Evolutionary conservation across 331 rosid species (phyloP).

Genomic region (Rhamnella rubrinervis): DNA sequence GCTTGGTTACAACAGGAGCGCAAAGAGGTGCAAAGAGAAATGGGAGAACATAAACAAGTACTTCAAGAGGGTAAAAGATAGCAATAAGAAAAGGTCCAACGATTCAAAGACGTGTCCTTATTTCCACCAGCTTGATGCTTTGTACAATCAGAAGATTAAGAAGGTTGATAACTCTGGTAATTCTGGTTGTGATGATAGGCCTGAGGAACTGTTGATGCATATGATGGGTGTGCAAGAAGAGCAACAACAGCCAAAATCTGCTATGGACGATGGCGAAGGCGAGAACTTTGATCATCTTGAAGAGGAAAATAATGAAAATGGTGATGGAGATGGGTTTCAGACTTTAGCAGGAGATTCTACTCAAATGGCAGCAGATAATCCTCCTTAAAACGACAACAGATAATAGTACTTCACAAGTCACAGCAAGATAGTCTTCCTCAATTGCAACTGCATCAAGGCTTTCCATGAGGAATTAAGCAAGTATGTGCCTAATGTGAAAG

Average conservation of each 20-base stretch:
- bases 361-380: conserved; percentile 9
- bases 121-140: conserved; percentile 64
- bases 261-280: conserved; percentile 39
- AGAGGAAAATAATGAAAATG: conserved; percentile 35
- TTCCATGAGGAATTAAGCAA: conserved; percentile 17
- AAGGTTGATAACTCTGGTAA: conserved; percentile 32
- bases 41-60: conserved; percentile 97
- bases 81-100: conserved; percentile 60
- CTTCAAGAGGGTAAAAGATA: conserved; percentile 78
- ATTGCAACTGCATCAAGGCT: conserved; percentile 34
- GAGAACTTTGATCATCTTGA: conserved; percentile 37
- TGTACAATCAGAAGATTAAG: conserved; percentile 48
- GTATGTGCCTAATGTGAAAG: not conserved
- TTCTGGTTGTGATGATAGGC: conserved; percentile 50
- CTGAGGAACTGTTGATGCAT: conserved; percentile 83
- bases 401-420: not conserved
- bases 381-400: conserved; percentile 6
- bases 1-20: conserved; percentile 58
- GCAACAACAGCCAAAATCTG: conserved; percentile 30
- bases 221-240: conserved; percentile 61
- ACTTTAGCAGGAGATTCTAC: conserved; percentile 32
- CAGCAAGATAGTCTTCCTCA: not conserved
- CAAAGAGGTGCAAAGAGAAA: conserved; percentile 91
- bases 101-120: conserved; percentile 87
- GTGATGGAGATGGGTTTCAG: conserved; percentile 32